Conservation (phyloP, 345 rosid genomes). For the Pistacia atlantica region DNA sequence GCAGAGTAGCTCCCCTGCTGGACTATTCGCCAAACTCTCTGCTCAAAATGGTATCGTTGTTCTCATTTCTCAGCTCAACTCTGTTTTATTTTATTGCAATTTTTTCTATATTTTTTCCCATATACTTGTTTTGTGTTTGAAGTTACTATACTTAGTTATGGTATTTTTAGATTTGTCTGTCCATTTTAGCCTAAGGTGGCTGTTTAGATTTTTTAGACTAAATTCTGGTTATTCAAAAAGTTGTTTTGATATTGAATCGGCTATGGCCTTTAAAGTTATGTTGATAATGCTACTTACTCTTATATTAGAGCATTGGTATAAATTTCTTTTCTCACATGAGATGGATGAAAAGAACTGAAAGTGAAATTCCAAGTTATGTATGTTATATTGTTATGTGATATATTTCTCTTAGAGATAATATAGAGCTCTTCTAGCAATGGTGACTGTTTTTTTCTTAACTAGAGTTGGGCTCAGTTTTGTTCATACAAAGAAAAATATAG, state of each 20-base stretch:
- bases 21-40: constrained; percentile 61
- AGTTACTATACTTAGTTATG: neutral
- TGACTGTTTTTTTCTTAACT: neutral
- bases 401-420: neutral
- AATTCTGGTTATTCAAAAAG: neutral
- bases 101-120: neutral
- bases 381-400: neutral
- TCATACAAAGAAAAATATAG: neutral
- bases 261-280: neutral
- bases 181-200: neutral
- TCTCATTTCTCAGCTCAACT: neutral
- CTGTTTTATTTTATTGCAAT: neutral
- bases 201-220: neutral
- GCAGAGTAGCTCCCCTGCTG: constrained; percentile 87
- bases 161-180: neutral
- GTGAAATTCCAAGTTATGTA: neutral
- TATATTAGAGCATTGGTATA: neutral
- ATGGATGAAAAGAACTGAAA: neutral
- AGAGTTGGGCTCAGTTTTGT: neutral
- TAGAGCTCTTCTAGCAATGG: neutral
- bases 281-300: neutral
- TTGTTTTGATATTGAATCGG: neutral
- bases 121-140: neutral
- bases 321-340: too few relatives aligned
- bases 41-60: constrained; percentile 64